These are phyloP conservation scores for Leptosphaerulina australis DNA, from an alignment of 2,329 filamentous ascomycete genomes.

Conservation along the genomic window DNA sequence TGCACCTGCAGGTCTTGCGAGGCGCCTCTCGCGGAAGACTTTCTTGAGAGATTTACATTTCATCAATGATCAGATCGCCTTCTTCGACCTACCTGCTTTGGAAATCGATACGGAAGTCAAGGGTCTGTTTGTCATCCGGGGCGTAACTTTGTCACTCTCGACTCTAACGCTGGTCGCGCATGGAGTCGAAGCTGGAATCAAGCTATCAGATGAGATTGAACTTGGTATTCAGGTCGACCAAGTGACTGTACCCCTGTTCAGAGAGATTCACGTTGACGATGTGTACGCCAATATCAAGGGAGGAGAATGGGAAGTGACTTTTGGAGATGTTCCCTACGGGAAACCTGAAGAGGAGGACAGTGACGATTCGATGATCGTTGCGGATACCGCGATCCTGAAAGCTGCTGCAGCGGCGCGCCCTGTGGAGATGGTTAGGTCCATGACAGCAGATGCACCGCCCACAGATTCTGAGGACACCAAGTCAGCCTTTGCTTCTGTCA, in stretches of 20 bases:
- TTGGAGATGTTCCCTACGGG: conserved; percentile 45
- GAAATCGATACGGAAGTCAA: conserved; percentile 62
- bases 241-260: conserved; percentile 56
- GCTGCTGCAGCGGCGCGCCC: conserved; percentile 46
- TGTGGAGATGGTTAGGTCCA: conserved; percentile 34
- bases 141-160: conserved; percentile 58
- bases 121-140: conserved; percentile 60
- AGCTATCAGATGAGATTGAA: conserved; percentile 60
- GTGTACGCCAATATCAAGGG: conserved; percentile 63
- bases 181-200: conserved; percentile 61
- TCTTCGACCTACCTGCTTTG: conserved; percentile 58
- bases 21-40: conserved; percentile 43
- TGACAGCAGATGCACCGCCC: conserved; percentile 51
- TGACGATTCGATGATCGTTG: conserved; percentile 51
- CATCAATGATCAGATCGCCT: conserved; percentile 58
- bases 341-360: conserved; percentile 44
- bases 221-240: conserved; percentile 59
- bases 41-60: conserved; percentile 56
- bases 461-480: conserved; percentile 35
- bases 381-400: conserved; percentile 54
- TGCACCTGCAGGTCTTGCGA: conserved; percentile 44
- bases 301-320: conserved; percentile 58
- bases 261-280: conserved; percentile 59
- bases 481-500: conserved; percentile 50
- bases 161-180: conserved; percentile 58